Conservation (phyloP, 495 filamentous ascomycete genomes). For the Thermothielavioides terrestris region DNA sequence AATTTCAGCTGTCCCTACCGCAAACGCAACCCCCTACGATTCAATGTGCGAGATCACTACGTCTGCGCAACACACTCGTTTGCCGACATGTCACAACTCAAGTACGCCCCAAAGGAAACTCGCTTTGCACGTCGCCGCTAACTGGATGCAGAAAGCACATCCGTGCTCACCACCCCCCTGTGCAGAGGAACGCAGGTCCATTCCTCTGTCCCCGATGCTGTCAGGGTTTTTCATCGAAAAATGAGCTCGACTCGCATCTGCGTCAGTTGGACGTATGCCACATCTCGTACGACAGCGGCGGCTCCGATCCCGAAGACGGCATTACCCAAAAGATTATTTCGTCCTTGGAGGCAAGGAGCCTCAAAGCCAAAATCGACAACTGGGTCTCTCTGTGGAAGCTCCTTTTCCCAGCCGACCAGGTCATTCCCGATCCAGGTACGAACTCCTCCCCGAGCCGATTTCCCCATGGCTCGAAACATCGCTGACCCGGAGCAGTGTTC, state of each 20-base stretch:
- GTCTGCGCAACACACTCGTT: conserved; percentile 29
- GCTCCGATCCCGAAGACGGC: conserved; percentile 23
- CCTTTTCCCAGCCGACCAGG: conserved; percentile 18
- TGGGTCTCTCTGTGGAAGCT: conserved; percentile 25
- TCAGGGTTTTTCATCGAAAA: conserved; percentile 22
- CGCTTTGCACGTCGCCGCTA: not conserved
- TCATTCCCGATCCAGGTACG: conserved; percentile 22
- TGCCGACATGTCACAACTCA: conserved; percentile 29
- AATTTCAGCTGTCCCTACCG: conserved; percentile 31
- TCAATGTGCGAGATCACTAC: conserved; percentile 29
- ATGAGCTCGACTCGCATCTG: conserved; percentile 21
- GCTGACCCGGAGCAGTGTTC: conserved; percentile 13
- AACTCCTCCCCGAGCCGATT: not conserved
- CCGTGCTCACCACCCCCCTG: conserved; percentile 25
- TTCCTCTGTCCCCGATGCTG: conserved; percentile 23
- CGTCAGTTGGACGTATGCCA: conserved; percentile 16
- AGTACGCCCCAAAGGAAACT: conserved; percentile 12
- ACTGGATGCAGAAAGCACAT: conserved; percentile 20
- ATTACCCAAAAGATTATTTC: conserved; percentile 27
- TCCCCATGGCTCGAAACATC: not conserved
- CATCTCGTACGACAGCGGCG: conserved; percentile 19
- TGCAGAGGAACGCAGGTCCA: conserved; percentile 22
- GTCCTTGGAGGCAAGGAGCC: conserved; percentile 21
- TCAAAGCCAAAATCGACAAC: conserved; percentile 26
- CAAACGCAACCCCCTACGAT: conserved; percentile 31